Percentiles rank a stretch among this genome's conserved stretches.
phyloP scores from a whole-genome alignment of 306 rosid genomes.

The Pyrus bretschneideri region DNA sequence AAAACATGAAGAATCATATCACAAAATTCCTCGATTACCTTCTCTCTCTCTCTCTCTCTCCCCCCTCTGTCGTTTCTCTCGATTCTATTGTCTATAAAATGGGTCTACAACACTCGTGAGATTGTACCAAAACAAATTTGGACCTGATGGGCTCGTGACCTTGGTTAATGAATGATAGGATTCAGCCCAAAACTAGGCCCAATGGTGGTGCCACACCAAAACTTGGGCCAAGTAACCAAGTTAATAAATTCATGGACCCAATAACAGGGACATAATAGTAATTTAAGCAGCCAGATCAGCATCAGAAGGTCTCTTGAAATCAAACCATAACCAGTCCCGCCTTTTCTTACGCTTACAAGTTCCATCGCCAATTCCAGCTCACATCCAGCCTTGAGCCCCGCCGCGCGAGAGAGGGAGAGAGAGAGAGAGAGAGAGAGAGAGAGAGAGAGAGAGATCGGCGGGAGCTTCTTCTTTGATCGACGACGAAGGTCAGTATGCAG shows the following conservation, averaged over 20 bases:
- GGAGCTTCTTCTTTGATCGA: background rate
- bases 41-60: too few species aligned
- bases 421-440: background rate
- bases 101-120: too few species aligned
- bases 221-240: too few species aligned
- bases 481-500: background rate
- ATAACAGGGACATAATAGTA: background rate
- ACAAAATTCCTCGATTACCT: too few species aligned
- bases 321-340: background rate
- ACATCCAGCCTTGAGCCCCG: background rate
- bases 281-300: background rate
- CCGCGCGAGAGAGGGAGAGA: background rate
- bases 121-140: too few species aligned
- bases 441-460: background rate
- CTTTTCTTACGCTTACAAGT: background rate
- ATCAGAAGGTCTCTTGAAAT: background rate
- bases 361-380: constrained; percentile 7
- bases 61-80: too few species aligned
- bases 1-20: too few species aligned
- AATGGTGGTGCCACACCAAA: background rate
- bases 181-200: background rate
- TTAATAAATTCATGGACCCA: background rate
- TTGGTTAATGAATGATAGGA: background rate
- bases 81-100: too few species aligned
- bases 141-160: background rate